Percentiles rank a stretch among this genome's conserved stretches.
These are phyloP conservation scores for Tetradesmus obliquus DNA, from an alignment of 139 green algal genomes.

Conservation along the genomic window DNA sequence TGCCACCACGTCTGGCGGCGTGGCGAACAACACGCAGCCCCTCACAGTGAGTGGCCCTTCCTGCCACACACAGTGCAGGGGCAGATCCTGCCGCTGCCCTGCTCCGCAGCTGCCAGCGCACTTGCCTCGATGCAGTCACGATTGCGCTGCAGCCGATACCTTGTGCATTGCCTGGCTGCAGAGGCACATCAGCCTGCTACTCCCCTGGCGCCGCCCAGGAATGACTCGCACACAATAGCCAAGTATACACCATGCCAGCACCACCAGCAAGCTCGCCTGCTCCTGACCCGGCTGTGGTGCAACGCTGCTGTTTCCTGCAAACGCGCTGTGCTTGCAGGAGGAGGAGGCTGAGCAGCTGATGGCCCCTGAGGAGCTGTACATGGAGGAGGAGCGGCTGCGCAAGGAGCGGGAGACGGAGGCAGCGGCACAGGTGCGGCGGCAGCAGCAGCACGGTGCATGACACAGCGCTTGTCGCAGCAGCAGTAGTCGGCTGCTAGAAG, in stretches of 20 bases:
- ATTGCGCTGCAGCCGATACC: not conserved
- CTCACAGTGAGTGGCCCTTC: slow-evolving; percentile 14
- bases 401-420: slow-evolving; percentile 61
- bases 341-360: slow-evolving; percentile 63
- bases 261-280: not conserved
- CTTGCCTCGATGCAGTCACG: not conserved
- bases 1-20: not conserved
- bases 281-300: not conserved
- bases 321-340: slow-evolving; percentile 47
- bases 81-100: not conserved
- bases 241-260: not conserved
- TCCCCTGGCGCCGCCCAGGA: not conserved
- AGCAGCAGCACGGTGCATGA: not conserved
- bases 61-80: not conserved
- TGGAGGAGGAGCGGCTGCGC: slow-evolving; percentile 76
- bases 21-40: slow-evolving; percentile 33
- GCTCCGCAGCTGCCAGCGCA: not conserved
- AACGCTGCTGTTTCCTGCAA: not conserved
- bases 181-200: not conserved
- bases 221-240: no score
- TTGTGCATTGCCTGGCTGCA: not conserved
- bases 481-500: not conserved
- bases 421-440: slow-evolving; percentile 44
- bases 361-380: slow-evolving; percentile 59
- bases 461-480: not conserved